phyloP scores from a whole-genome alignment of 208 protist genomes.

The Crithidia expoeki region DNA sequence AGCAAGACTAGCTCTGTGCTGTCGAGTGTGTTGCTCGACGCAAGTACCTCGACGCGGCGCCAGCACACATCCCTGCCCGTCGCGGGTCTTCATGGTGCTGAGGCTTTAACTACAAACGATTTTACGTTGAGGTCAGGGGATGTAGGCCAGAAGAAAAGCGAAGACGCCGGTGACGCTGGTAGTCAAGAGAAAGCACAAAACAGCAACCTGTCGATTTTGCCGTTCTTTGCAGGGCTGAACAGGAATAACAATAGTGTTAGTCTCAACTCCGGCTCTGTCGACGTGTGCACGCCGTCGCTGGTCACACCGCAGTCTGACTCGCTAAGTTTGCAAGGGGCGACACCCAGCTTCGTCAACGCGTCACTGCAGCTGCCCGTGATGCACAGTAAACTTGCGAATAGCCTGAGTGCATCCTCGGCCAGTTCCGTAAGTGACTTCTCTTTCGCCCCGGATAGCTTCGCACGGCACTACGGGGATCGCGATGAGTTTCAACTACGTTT shows the following conservation, averaged over 20 bases:
- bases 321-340: neutral
- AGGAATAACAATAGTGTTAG: neutral
- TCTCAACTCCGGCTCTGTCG: neutral
- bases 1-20: neutral
- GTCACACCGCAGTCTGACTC: neutral
- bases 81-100: neutral
- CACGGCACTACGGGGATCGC: neutral
- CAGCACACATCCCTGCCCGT: neutral
- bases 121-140: too few relatives aligned
- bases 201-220: too few relatives aligned
- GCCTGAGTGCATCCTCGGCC: neutral
- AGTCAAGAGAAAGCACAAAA: neutral
- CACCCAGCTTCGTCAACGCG: neutral
- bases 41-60: slow-evolving; percentile 12
- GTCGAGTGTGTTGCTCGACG: neutral
- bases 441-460: neutral
- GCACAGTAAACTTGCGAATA: neutral
- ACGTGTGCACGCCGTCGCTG: neutral
- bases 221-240: too few relatives aligned
- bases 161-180: too few relatives aligned
- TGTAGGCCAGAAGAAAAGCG: too few relatives aligned
- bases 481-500: too few relatives aligned
- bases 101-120: too few relatives aligned
- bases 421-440: neutral
- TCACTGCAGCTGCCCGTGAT: neutral